Percentiles rank a stretch among this genome's conserved stretches.
These are phyloP conservation scores for Polyporus arcularius DNA, from an alignment of 768 basidiomycete genomes.

Conservation along the genomic window DNA sequence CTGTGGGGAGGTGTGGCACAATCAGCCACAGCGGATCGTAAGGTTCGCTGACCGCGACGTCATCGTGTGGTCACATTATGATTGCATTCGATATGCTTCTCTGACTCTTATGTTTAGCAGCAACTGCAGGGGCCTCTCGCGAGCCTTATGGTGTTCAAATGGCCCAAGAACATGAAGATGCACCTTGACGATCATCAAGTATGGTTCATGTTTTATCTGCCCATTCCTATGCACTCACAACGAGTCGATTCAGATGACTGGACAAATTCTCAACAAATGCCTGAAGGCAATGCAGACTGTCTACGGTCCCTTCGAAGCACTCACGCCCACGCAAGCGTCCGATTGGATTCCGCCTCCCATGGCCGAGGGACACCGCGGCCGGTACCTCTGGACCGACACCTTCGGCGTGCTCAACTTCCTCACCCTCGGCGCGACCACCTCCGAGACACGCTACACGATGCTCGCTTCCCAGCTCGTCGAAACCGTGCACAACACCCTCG, in stretches of 20 bases:
- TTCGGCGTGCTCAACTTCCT: conserved; percentile 33
- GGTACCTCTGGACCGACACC: conserved; percentile 36
- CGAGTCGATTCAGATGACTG: background rate
- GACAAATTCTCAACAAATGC: conserved; percentile 9
- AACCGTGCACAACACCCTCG: conserved; percentile 29
- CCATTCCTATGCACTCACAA: background rate
- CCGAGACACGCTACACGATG: conserved; percentile 19
- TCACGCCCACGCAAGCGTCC: conserved; percentile 4
- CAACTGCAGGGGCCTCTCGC: no score
- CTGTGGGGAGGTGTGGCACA: background rate
- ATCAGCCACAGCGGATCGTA: no score
- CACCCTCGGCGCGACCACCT: conserved; percentile 24
- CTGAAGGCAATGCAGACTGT: conserved; percentile 22
- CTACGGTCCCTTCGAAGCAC: conserved; percentile 19
- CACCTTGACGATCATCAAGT: no score
- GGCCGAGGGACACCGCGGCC: conserved; percentile 25
- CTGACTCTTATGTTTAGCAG: no score
- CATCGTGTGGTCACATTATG: no score
- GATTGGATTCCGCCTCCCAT: conserved; percentile 23
- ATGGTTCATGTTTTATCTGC: background rate
- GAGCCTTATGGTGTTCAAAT: no score
- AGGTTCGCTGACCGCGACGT: no score
- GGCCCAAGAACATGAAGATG: no score
- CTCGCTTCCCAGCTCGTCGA: conserved; percentile 28
- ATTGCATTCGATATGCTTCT: no score